These are phyloP conservation scores for Akanthomyces lecanii DNA, from an alignment of 2,329 filamentous ascomycete species.

Conservation along the genomic window DNA sequence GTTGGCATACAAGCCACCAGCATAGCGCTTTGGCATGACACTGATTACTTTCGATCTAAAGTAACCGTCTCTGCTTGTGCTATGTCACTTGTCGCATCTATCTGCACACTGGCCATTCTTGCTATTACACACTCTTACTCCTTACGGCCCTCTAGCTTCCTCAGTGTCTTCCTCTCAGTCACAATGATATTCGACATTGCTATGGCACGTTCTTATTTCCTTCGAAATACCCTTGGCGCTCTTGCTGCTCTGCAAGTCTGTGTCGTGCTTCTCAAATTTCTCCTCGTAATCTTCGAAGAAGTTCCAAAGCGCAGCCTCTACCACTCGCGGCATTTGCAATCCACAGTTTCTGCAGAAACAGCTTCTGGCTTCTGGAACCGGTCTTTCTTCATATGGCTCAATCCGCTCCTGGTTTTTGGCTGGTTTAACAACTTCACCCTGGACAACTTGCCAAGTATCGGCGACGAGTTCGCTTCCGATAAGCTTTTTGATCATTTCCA, in stretches of 20 bases:
- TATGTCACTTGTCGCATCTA: neutral
- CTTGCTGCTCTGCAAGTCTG: neutral
- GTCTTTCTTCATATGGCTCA: slow-evolving; percentile 4
- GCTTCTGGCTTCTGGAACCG: slow-evolving; percentile 5
- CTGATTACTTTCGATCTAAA: neutral
- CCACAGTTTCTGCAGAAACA: neutral
- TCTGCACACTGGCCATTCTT: neutral
- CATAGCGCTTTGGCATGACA: neutral
- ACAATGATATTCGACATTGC: neutral
- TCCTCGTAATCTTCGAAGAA: neutral
- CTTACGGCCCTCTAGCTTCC: neutral
- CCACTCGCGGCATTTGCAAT: neutral
- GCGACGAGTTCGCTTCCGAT: neutral
- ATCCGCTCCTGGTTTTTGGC: neutral
- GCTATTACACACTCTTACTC: neutral
- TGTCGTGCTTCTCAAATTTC: neutral
- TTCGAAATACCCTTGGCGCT: neutral
- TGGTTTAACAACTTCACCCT: neutral
- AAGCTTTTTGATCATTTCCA: neutral
- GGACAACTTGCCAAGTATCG: neutral
- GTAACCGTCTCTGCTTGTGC: neutral
- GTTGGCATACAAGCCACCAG: neutral
- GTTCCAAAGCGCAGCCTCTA: neutral
- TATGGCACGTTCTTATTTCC: neutral
- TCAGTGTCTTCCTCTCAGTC: neutral